phyloP scores from a whole-genome alignment of 1,284 basidiomycete species.

The Heterobasidion occidentale region DNA sequence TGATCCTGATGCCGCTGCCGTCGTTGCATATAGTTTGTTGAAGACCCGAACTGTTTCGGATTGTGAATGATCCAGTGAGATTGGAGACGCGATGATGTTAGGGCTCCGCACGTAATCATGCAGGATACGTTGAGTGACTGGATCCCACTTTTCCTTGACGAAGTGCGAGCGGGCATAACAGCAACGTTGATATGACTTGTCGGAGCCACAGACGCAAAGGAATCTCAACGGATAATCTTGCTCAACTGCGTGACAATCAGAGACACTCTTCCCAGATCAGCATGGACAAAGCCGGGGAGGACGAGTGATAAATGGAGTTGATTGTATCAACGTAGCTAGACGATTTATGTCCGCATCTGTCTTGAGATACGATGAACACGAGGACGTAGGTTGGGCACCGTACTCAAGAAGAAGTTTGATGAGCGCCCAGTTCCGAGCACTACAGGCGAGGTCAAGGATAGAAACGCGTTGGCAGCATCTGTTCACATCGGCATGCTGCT shows the following conservation, averaged over 20 bases:
- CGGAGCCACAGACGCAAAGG: background rate
- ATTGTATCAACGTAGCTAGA: background rate
- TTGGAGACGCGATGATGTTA: no score
- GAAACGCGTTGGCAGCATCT: background rate
- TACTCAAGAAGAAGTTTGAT: background rate
- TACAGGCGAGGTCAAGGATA: background rate
- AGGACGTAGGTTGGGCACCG: background rate
- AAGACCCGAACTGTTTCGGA: no score
- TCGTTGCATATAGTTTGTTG: no score
- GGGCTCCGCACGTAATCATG: background rate
- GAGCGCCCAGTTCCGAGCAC: background rate
- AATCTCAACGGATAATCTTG: background rate
- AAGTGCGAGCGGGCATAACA: background rate
- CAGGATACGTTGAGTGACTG: background rate
- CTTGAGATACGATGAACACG: background rate
- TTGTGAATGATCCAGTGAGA: no score
- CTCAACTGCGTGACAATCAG: background rate
- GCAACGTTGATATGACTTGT: background rate
- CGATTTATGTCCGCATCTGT: background rate
- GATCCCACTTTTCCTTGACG: background rate
- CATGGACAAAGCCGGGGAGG: background rate
- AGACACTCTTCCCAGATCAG: background rate
- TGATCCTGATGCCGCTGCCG: background rate
- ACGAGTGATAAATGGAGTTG: background rate
- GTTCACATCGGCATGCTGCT: background rate